Percentiles rank a stretch among this genome's conserved stretches.
These are phyloP conservation scores for Aspergillus unguis DNA, from an alignment of 2,329 filamentous ascomycete genomes.

Conservation along the genomic window DNA sequence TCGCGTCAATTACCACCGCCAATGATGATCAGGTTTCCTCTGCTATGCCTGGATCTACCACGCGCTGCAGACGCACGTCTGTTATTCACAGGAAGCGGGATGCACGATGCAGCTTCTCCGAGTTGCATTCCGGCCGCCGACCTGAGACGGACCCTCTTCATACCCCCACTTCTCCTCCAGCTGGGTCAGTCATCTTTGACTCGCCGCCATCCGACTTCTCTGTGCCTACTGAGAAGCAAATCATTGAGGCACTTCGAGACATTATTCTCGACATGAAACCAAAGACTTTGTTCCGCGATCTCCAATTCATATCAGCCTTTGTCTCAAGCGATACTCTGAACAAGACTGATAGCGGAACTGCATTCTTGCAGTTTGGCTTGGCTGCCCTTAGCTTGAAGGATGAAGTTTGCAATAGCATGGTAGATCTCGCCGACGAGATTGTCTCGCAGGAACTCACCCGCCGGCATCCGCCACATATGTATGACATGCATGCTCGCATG, in stretches of 20 bases:
- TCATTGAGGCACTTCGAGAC: slow-evolving; percentile 63
- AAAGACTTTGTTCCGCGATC: slow-evolving; percentile 74
- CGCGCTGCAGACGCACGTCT: slow-evolving; percentile 7
- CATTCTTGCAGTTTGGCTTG: slow-evolving; percentile 85
- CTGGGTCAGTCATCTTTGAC: slow-evolving; percentile 31
- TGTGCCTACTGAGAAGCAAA: slow-evolving; percentile 58
- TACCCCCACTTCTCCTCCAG: slow-evolving; percentile 23
- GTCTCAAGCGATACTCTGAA: slow-evolving; percentile 57
- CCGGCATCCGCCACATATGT: slow-evolving; percentile 31
- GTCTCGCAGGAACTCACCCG: slow-evolving; percentile 54
- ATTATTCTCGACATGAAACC: slow-evolving; percentile 71
- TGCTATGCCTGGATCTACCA: slow-evolving; percentile 1
- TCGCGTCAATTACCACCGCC: slow-evolving; percentile 65
- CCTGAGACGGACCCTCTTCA: slow-evolving; percentile 18
- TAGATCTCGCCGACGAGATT: slow-evolving; percentile 69
- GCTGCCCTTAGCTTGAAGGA: slow-evolving; percentile 86
- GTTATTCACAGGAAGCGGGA: slow-evolving; percentile 17
- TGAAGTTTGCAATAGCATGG: slow-evolving; percentile 79
- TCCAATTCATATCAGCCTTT: slow-evolving; percentile 68
- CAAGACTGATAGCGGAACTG: slow-evolving; percentile 62
- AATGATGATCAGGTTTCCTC: slow-evolving; percentile 35
- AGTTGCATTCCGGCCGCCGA: slow-evolving; percentile 14
- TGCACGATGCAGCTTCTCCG: slow-evolving; percentile 34
- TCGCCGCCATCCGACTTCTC: slow-evolving; percentile 44
- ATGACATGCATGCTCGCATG: slow-evolving; percentile 29